Conservation (phyloP, 768 basidiomycete genomes). For the Amanita rubescens region DNA sequence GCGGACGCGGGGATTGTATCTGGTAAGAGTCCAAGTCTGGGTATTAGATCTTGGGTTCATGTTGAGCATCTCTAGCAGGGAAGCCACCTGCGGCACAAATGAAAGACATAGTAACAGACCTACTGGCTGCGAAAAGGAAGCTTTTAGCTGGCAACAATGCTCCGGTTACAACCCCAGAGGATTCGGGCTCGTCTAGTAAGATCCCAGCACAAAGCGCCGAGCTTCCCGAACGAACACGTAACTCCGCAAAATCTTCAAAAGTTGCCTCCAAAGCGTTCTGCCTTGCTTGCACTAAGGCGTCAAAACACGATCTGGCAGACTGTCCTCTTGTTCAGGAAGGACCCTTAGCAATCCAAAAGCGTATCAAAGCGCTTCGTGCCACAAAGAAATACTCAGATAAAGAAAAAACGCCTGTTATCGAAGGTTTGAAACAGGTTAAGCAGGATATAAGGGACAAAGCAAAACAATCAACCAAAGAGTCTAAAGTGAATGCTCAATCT, state of each 20-base stretch:
- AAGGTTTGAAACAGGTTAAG: constrained; percentile 31
- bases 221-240: not conserved
- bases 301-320: constrained; percentile 39
- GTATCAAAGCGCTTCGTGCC: constrained; percentile 35
- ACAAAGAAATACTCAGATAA: constrained; percentile 15
- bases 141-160: not conserved
- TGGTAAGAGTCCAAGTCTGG: not conserved
- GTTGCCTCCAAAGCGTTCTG: constrained; percentile 17
- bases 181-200: not conserved
- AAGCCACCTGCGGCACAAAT: not conserved
- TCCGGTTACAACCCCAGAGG: not conserved
- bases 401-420: constrained; percentile 26
- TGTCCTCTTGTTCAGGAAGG: constrained; percentile 45
- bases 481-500: constrained; percentile 13
- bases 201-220: not conserved
- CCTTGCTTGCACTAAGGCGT: constrained; percentile 36
- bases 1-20: not conserved
- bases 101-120: not conserved
- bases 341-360: constrained; percentile 33
- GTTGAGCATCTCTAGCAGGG: not conserved
- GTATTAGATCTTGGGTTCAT: not conserved
- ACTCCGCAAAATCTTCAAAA: not conserved
- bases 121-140: not conserved
- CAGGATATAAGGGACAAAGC: constrained; percentile 19
- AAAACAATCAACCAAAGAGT: constrained; percentile 12